A percentile compares a stretch with the other conserved stretches of the same genome.
Evolutionary conservation across 1,139 yeast genomes (phyloP).

Genomic region (Sugiyamaella paludigena): DNA sequence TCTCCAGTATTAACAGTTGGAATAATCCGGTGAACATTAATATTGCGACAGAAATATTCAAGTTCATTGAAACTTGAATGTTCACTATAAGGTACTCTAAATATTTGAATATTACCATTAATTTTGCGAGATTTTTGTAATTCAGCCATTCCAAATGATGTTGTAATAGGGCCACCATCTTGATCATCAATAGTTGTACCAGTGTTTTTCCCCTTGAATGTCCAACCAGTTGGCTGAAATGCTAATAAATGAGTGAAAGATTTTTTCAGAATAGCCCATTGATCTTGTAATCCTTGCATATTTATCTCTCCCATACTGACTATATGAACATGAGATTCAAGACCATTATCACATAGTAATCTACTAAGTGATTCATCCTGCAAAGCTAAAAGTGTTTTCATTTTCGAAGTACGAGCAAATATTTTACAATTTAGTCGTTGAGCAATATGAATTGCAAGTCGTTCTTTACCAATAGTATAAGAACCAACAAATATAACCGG

Average conservation of each 20-base stretch:
- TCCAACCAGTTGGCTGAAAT: slow-evolving; percentile 81
- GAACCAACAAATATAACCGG: slow-evolving; percentile 76
- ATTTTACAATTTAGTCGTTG: slow-evolving; percentile 51
- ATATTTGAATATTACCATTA: slow-evolving; percentile 43
- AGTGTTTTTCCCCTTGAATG: slow-evolving; percentile 41
- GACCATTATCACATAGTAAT: slow-evolving; percentile 45
- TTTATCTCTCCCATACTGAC: slow-evolving; percentile 57
- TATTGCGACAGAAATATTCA: slow-evolving; percentile 55
- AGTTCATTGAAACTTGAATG: slow-evolving; percentile 88
- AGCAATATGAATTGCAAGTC: slow-evolving; percentile 70
- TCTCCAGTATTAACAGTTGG: slow-evolving; percentile 67
- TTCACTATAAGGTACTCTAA: slow-evolving; percentile 83
- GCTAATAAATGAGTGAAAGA: slow-evolving; percentile 35
- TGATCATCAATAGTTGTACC: slow-evolving; percentile 22
- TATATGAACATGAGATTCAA: slow-evolving; percentile 61
- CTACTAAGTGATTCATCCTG: slow-evolving; percentile 41
- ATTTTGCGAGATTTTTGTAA: slow-evolving; percentile 36
- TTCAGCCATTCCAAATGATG: slow-evolving; percentile 25
- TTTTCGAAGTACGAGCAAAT: slow-evolving; percentile 51
- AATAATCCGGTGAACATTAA: slow-evolving; percentile 54
- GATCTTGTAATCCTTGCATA: slow-evolving; percentile 36
- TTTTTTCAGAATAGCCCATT: slow-evolving; percentile 27
- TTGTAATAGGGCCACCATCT: slow-evolving; percentile 14
- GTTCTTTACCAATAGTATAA: slow-evolving; percentile 88
- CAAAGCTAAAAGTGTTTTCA: slow-evolving; percentile 44